A percentile compares a stretch with the other conserved stretches of the same genome.
Conservation (phyloP, 2,329 filamentous ascomycete species). For the Fusarium sp. region DNA sequence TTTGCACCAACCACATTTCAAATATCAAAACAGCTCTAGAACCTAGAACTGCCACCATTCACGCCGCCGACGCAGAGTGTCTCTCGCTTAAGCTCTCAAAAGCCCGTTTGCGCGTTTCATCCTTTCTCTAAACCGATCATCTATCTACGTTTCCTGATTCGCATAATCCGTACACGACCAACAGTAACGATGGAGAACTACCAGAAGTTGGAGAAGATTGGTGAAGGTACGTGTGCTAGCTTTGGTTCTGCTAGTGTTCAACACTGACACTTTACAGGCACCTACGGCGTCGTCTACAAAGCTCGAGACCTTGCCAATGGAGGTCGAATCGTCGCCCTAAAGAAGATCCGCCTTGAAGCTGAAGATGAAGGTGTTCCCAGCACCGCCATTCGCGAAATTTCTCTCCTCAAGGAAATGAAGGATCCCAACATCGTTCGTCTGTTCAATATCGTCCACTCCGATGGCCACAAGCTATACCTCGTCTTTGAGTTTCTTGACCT, state of each 20-base stretch:
- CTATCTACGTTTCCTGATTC: conserved; percentile 17
- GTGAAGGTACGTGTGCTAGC: conserved; percentile 76
- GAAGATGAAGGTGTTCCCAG: conserved; percentile 95
- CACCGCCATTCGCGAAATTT: conserved; percentile 94
- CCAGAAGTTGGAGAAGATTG: conserved; percentile 96
- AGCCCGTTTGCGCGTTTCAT: conserved; percentile 23
- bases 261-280: conserved; percentile 67
- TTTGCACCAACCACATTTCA: conserved; percentile 10
- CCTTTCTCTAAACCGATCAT: conserved; percentile 24
- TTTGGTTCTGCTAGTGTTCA: background rate
- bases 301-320: conserved; percentile 85
- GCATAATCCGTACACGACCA: conserved; percentile 14
- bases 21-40: background rate
- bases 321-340: conserved; percentile 89
- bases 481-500: conserved; percentile 93
- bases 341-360: conserved; percentile 95
- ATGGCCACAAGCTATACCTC: conserved; percentile 94
- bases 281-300: conserved; percentile 96
- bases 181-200: conserved; percentile 84
- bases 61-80: conserved; percentile 36
- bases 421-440: conserved; percentile 91
- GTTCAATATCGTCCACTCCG: conserved; percentile 92
- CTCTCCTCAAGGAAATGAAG: conserved; percentile 93
- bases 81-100: conserved; percentile 28
- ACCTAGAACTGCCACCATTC: conserved; percentile 10